These are phyloP conservation scores for Colletotrichum graminicola DNA, from an alignment of 2,329 filamentous ascomycete genomes.

Conservation along the genomic window DNA sequence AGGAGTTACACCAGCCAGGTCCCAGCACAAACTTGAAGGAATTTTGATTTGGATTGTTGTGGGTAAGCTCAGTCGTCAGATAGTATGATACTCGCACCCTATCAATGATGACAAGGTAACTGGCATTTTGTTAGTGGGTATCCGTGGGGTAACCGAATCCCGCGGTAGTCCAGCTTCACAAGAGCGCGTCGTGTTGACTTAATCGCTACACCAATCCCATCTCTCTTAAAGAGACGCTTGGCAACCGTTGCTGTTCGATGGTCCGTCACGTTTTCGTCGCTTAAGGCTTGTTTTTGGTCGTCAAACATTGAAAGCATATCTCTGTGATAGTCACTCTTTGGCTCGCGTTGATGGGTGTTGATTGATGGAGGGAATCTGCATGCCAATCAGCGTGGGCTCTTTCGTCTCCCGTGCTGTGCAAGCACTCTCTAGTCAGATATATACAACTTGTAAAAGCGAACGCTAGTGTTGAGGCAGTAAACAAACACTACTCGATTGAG, in stretches of 20 bases:
- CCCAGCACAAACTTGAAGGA: slow-evolving; percentile 18
- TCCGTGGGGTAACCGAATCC: background rate
- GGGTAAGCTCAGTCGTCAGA: background rate
- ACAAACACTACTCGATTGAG: background rate
- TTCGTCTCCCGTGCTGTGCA: background rate
- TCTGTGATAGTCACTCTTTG: background rate
- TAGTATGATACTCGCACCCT: background rate
- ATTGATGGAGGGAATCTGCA: background rate
- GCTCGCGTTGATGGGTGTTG: background rate
- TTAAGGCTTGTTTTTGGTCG: background rate
- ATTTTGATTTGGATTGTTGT: background rate
- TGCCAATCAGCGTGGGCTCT: too few relatives aligned
- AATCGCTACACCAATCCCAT: background rate
- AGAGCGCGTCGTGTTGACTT: background rate
- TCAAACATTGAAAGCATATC: background rate
- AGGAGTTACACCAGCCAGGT: slow-evolving; percentile 5
- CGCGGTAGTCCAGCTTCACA: background rate
- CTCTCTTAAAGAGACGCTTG: background rate
- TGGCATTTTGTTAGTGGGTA: background rate
- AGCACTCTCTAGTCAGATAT: background rate
- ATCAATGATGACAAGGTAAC: background rate
- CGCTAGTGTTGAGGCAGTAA: background rate
- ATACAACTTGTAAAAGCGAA: background rate
- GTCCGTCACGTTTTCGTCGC: background rate
- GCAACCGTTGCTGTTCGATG: background rate